Evolutionary conservation across 2,329 filamentous ascomycete species (phyloP), one percentile per base, ranked within the genome.

Genomic region (Furcasterigmium sp.): DNA sequence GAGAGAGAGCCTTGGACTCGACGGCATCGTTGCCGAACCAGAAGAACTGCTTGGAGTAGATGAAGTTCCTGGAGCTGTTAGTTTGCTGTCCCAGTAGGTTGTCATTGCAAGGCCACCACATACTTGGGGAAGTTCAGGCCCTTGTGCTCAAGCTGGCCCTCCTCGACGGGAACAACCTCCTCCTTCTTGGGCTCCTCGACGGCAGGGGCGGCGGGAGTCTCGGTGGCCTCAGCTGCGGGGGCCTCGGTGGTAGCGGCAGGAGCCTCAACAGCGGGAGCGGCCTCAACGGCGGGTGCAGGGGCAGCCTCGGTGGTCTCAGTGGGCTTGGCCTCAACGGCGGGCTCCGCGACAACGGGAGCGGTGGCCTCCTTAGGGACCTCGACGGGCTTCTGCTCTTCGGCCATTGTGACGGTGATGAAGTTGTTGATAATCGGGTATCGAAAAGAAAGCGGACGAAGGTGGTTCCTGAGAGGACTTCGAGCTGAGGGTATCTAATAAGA

Each of bases 11-110:
- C 69, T 91, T 85, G 56, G 80, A 69, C 59, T 90, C 80, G 47
- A 94, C 67, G 39, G 86, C 70, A 44, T 90, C 86, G 39, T 79
- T 73, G 55, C 82, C 80, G 69, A 91, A 88, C 79, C 84, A 91
- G 74, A 97, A 96, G 73, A 87, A 88, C 65, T 90, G 89, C 81
- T 96, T 96, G 65, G 84, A 82, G 72, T 90, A 91, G 57, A 88
- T 82, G 60, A 97, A 79, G 66, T 89, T 87, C 80, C 88, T 94
- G 56, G 25, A 6, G 21, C 20, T 18, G 7, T 28, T 54, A 61
- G 51, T 64, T 57, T 43, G 52, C 14, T 17, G n/a, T 6, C n/a
- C 15, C 18, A 18, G 13, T 9, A 8, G 20, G 17, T 23, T 18
- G 20, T 5, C 18, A 21, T 8, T 8, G 7, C 7, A 17, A 3